Evolutionary conservation across 1,284 basidiomycete genomes (phyloP), one percentile per base, ranked within the genome.

Genomic region (Bjerkandera adusta): DNA sequence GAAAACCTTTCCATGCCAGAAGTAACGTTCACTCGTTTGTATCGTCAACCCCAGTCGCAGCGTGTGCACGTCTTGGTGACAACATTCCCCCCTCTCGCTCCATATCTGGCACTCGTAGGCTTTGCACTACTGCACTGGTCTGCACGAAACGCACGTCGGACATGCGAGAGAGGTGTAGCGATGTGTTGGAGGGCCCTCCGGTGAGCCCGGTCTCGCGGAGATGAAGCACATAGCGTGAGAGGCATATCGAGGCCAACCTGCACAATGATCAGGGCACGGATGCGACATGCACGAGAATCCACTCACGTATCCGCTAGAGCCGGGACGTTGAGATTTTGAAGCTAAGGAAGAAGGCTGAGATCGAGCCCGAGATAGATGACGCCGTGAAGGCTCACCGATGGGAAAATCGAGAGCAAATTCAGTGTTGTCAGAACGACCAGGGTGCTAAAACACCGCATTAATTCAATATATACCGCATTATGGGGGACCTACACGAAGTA

Each of bases 171-270:
- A 8, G 15, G 11, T 3, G 11, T 8, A 11, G 12, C 13, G 33
- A 5, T 30, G 24, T 35, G 4, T 3, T 10, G 12, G 11, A 22
- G 13, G 6, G 8, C 25, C 40, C 26, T 8, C 30, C 24, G 10
- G 33, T 10, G 21, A 48, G 15, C 13, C 25, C 20, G 36, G 24
- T 34, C 3, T 32, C 34, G 20, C 47, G 41, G 16, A 48, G 37
- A 21, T 48, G 41, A 3, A 48, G 38, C 42, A 48, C 39, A 36
- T 44, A 48, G 2, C 47, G 41, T 15, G 47, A 18, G 18, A 48
- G 27, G 16, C 47, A 48, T 11, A 48, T 48, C 20, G 47, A 48
- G 6, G 36, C 27, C n/a, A 48, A 29, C 20, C 47, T 48, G 36
- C 8, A 15, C 16, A 11, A 26, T 7, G 25, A 21, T 44, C 18